Evolutionary conservation across 139 green algal genomes (phyloP).

Genomic region (Marvania coccoides): DNA sequence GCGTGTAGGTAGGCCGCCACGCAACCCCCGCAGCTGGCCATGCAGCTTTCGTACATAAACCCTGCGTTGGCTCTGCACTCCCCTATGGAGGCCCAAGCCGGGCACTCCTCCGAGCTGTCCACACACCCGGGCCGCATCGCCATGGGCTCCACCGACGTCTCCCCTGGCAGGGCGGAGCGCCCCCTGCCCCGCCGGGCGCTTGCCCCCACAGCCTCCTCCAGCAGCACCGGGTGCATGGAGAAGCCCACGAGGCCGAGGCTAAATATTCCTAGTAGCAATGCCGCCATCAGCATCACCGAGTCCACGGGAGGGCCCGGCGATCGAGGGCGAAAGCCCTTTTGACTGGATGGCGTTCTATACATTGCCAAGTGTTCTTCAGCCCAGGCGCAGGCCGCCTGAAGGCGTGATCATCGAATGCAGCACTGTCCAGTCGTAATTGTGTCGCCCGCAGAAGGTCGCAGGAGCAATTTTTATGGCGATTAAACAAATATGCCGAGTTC

Average conservation of each 20-base stretch:
- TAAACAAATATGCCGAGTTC: too few relatives aligned
- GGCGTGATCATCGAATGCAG: too few relatives aligned
- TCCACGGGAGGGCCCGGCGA: too few relatives aligned
- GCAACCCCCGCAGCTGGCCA: slow-evolving; percentile 28
- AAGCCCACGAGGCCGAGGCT: not conserved
- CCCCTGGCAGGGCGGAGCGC: not conserved
- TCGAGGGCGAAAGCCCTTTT: too few relatives aligned
- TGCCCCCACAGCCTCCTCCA: too few relatives aligned
- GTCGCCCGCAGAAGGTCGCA: too few relatives aligned
- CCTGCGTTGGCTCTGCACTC: slow-evolving; percentile 34
- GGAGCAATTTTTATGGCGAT: too few relatives aligned
- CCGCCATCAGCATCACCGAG: not conserved
- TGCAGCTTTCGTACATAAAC: slow-evolving; percentile 42
- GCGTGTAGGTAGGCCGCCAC: slow-evolving; percentile 4
- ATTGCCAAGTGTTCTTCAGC: too few relatives aligned
- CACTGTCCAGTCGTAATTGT: too few relatives aligned
- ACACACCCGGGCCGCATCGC: not conserved
- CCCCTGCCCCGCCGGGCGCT: too few relatives aligned
- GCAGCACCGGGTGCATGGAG: not conserved
- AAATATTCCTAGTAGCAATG: not conserved
- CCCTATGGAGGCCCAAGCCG: slow-evolving; percentile 14
- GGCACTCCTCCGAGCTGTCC: slow-evolving; percentile 12
- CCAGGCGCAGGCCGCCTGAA: too few relatives aligned
- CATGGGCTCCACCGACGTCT: not conserved
- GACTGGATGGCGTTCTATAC: too few relatives aligned